Percentiles rank a stretch among this genome's conserved stretches.
Conservation (phyloP, 2,329 filamentous ascomycete species). For the Fusarium piperis region DNA sequence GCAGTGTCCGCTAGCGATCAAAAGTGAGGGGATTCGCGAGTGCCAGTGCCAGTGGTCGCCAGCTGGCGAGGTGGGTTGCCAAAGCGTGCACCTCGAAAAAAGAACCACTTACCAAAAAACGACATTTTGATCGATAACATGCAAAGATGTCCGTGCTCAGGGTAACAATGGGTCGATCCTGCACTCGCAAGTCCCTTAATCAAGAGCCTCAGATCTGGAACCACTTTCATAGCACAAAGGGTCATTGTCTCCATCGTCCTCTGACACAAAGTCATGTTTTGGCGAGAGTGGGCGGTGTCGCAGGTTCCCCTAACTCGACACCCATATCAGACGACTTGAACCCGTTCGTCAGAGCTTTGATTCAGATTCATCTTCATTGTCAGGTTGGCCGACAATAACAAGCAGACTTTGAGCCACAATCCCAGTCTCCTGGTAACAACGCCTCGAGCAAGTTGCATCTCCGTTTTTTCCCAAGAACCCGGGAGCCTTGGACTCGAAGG, state of each 20-base stretch:
- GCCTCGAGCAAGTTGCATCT: neutral
- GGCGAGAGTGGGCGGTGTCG: neutral
- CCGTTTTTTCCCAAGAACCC: neutral
- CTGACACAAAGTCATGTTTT: neutral
- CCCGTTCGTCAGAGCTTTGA: neutral
- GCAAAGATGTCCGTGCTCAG: neutral
- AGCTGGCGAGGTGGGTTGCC: neutral
- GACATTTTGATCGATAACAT: neutral
- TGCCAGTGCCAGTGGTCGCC: neutral
- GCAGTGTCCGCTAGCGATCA: slow-evolving; percentile 3
- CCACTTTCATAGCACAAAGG: neutral
- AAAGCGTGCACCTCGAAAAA: neutral
- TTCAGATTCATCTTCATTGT: slow-evolving; percentile 8
- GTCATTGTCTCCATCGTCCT: neutral
- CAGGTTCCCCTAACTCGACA: neutral
- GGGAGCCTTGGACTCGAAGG: neutral
- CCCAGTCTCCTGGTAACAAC: neutral
- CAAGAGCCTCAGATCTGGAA: neutral
- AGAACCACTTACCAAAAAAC: neutral
- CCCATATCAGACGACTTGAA: neutral
- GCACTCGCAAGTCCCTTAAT: neutral
- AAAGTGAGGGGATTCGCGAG: slow-evolving; percentile 30
- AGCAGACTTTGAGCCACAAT: slow-evolving; percentile 29
- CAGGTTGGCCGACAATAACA: slow-evolving; percentile 2
- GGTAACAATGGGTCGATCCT: neutral